Evolutionary conservation across 2,329 filamentous ascomycete genomes (phyloP), one percentile per base, ranked within the genome.

Genomic region (Botrytis fabae): DNA sequence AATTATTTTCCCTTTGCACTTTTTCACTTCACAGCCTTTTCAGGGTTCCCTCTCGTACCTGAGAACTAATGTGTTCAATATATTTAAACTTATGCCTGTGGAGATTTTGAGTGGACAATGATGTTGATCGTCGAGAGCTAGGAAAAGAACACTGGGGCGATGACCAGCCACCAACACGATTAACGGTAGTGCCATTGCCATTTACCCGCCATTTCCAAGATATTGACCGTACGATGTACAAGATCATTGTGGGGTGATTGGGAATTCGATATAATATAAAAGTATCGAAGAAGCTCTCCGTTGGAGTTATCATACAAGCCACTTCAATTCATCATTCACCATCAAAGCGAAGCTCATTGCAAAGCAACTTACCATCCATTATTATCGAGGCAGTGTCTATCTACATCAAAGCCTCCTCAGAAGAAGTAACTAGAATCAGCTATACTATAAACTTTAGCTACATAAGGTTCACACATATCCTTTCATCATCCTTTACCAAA

Each of bases 91-190:
- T n/a, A 25, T 12, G 38, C 25, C 22, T 38, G 16, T 16, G 64
- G 57, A 40, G 48, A 22, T 40, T 68, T 14, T 68, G n/a, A 68
- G 48, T 68, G 65, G 65, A 32, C 42, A 48, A 68, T 25, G 35
- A 16, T 3, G 25, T 1, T 25, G 65, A 68, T 68, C 48, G 25
- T 68, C 48, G 48, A 68, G 38, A 54, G 54, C 64, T 40, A 40
- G 12, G 42, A 46, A 46, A 57, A 68, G 25, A 54, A 68, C 18
- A 20, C n/a, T 54, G 64, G 16, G 64, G 25, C 46, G 38, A 69
- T 57, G 46, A 57, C 65, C 65, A 68, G 65, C 65, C 65, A 68
- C 65, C 65, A 68, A n/a, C n/a, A 54, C 28, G 64, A n/a, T 28
- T 28, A 5, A n/a, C 57, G 25, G 35, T 40, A 38, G 32, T 22